Evolutionary conservation across 2,329 filamentous ascomycete genomes (phyloP), one percentile per base, ranked within the genome.

Genomic region (Alternaria atra): DNA sequence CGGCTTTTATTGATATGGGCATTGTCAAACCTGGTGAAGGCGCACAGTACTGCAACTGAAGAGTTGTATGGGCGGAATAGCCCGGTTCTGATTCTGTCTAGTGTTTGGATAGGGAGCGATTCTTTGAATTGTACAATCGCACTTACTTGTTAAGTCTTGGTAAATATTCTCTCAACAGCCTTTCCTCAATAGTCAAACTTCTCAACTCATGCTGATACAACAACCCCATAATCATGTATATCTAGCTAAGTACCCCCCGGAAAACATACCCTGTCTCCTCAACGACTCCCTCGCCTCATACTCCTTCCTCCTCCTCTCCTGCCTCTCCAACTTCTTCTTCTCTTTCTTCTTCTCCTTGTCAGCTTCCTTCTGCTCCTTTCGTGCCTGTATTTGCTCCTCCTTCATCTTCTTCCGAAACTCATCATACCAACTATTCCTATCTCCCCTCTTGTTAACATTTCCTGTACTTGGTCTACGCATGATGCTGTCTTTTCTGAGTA

Each of bases 351-450:
- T 17, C 20, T 55, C 34, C 5, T 34, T 34, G 12, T 37, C 29
- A 4, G 34, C 27, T n/a, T 37, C 35, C 15, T 17, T 15, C n/a
- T 34, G 10, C 13, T 51, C 43, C 50, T 53, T 52, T 25, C 29
- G 4, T 32, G 13, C 8, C 37, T 39, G 23, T 20, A 13, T n/a
- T 44, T 39, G 37, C 35, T 39, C 40, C n/a, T 51, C 47, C 46
- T 63, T 47, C 20, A 52, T 51, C 32, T 39, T 55, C 34, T 25
- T 50, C 17, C 32, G 20, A 12, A 47, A 48, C 13, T 55, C 27
- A 23, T 52, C 47, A 23, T 52, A 50, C 30, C 46, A 43, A 17
- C 20, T 15, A 25, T 42, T 13, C 20, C 9, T 42, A 4, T 13
- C 7, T 6, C 20, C 25, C 7, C 12, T 20, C 39, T 2, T 42